phyloP scores from a whole-genome alignment of 1,139 yeast genomes.

The Pichia inconspicua region DNA sequence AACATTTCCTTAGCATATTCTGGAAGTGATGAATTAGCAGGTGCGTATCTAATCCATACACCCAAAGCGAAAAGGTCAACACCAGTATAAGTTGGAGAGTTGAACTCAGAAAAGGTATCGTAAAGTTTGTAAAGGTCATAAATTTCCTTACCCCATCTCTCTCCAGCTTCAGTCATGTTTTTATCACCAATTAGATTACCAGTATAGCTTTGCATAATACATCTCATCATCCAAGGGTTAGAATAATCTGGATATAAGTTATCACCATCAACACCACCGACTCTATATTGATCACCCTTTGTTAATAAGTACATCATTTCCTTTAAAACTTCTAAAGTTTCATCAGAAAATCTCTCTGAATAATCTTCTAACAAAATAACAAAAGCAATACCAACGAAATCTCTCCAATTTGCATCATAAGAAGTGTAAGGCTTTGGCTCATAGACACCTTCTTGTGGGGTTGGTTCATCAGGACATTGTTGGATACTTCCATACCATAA shows the following conservation, averaged over 20 bases:
- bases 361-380: slow-evolving; percentile 2
- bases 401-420: slow-evolving; percentile 6
- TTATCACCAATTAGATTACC: slow-evolving; percentile 1
- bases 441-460: slow-evolving; percentile 5
- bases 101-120: slow-evolving; percentile 3
- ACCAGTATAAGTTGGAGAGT: slow-evolving; percentile 6
- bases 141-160: slow-evolving; percentile 3
- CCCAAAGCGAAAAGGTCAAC: slow-evolving; percentile 4
- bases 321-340: background rate
- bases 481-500: slow-evolving; percentile 5
- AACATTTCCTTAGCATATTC: slow-evolving; percentile 3
- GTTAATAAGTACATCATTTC: slow-evolving; percentile 1
- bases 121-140: slow-evolving; percentile 1
- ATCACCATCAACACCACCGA: slow-evolving; percentile 4
- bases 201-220: slow-evolving; percentile 1
- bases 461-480: slow-evolving; percentile 7
- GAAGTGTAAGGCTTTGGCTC: slow-evolving; percentile 1
- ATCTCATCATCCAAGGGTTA: slow-evolving; percentile 5
- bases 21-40: slow-evolving; percentile 2
- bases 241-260: slow-evolving; percentile 5
- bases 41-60: slow-evolving; percentile 4
- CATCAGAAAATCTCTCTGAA: slow-evolving; percentile 1
- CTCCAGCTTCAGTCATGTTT: slow-evolving; percentile 5
- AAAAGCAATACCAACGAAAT: slow-evolving; percentile 4
- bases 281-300: slow-evolving; percentile 5